Base-by-base conservation (phyloP, 345 rosid species). In the Leavenworthia alabamica region DNA sequence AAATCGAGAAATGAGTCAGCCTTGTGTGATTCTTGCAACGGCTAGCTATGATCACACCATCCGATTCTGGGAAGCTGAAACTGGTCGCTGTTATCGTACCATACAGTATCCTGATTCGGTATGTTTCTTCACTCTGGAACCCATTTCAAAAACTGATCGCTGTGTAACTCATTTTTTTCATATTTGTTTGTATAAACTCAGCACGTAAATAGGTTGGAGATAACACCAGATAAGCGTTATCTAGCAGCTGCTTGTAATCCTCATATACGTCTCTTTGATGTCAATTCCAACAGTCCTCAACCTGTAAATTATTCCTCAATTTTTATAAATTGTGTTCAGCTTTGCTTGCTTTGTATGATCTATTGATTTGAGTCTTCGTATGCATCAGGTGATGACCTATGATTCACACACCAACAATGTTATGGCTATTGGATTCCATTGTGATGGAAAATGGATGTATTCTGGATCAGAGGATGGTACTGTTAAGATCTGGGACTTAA, bases 391-490 rank as follows among this genome's bases (percentile, higher is more conserved):
- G 44, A 83, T 79, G 82, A 93, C 96, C 56, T 93, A 81, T 50
- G 97, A 93, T 71, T 86, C 97, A 22, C 99, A 93, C 74, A 85
- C 95, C 47, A 85, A 71, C 75, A 93, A 89, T 77, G 97, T 93
- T 66, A 89, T 87, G 97, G 96, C 96, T 10, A 96, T 89, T 62
- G 97, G 97, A 22, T 93, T 93, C 72, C 97, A 93, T 24, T 89
- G 94, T 76, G 99, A 93, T 78, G 99, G 95, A 3, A 89, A 87
- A 62, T 84, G 88, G 97, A 93, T 93, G 99, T 93, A 93, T 64
- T 89, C 99, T n/a, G 99, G 99, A 55, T 93, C 97, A 23, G 99
- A 89, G 70, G 99, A 93, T 79, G 96, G 97, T 19, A 93, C 97
- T 0, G 99, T 93, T 59, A 89, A 83, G 73, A 85, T 89, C 58